Base-by-base conservation (phyloP, 208 protist genomes). In the Leishmania tarentolae region DNA sequence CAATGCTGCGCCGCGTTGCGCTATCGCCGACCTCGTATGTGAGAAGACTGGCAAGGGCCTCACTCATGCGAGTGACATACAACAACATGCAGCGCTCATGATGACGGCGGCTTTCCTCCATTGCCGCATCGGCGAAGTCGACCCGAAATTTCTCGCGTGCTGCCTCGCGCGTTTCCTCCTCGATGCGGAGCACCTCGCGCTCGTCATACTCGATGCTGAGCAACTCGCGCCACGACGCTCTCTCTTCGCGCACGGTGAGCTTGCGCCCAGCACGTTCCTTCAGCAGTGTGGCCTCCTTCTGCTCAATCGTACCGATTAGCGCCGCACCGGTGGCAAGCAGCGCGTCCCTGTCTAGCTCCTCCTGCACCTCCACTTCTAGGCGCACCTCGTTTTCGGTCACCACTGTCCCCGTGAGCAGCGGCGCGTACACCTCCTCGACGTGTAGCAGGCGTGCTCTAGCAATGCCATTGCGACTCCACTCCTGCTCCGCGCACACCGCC, bases 401-500 rank as follows among this genome's bases (percentile, higher is more conserved):
- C 6, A 71, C 42, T n/a, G 69, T 50, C 21, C 47, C 72, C 31
- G 47, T 37, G n/a, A 80, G 71, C 8, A 77, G 31, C 28, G 80
- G 82, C 13, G 13, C 40, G 61, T 71, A 69, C 24, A 78, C 74
- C 59, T 81, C 75, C 31, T 78, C 78, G 9, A 79, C 72, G 52
- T 79, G 59, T 75, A 80, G 70, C 21, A 70, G 53, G 46, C 35
- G 56, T 52, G 68, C 70, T 9, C 83, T 79, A 28, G 31, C 56
- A 9, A 83, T 4, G 37, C 9, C 69, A 59, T 80, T 73, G 56
- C 79, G 76, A 5, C 40, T 78, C 71, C 79, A 86, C 56, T 86
- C 87, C 80, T 95, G 90, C 66, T 90, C 75, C 6, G 86, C 80
- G 35, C 35, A 66, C 52, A 94, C 40, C 19, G 88, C 78, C 17